Evolutionary conservation across 2,329 filamentous ascomycete genomes (phyloP).

Genomic region (Colletotrichum horii): DNA sequence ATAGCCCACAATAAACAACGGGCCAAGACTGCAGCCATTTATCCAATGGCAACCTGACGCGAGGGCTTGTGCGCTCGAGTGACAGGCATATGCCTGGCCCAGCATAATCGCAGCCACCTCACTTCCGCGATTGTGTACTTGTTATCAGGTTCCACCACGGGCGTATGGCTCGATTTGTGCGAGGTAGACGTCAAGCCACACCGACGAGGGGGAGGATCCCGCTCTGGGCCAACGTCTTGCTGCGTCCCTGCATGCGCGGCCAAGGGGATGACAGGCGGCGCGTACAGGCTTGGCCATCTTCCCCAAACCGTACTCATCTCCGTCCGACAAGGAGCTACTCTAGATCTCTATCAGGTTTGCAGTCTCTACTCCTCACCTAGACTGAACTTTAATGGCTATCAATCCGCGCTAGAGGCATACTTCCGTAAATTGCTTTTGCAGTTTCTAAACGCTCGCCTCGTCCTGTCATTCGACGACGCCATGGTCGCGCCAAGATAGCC

Average conservation of each 20-base stretch:
- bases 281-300: not conserved
- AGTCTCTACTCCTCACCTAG: not conserved
- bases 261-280: not conserved
- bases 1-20: conserved; percentile 14
- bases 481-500: not conserved
- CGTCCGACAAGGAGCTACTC: not conserved
- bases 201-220: not conserved
- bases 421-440: not conserved
- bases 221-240: not conserved
- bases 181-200: not conserved
- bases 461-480: not conserved
- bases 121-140: not conserved
- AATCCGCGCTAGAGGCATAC: not conserved
- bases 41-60: conserved; percentile 6
- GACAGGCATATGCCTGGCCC: not conserved
- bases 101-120: not conserved
- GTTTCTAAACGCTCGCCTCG: not conserved
- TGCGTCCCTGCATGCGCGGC: not conserved
- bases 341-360: not conserved
- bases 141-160: not conserved
- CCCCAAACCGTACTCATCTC: conserved; percentile 12
- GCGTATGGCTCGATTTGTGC: not conserved
- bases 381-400: not conserved
- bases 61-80: conserved; percentile 1
- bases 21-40: not conserved